These are phyloP conservation scores for Trichosporon sp. DNA, from an alignment of 1,284 basidiomycete species.

Conservation along the genomic window DNA sequence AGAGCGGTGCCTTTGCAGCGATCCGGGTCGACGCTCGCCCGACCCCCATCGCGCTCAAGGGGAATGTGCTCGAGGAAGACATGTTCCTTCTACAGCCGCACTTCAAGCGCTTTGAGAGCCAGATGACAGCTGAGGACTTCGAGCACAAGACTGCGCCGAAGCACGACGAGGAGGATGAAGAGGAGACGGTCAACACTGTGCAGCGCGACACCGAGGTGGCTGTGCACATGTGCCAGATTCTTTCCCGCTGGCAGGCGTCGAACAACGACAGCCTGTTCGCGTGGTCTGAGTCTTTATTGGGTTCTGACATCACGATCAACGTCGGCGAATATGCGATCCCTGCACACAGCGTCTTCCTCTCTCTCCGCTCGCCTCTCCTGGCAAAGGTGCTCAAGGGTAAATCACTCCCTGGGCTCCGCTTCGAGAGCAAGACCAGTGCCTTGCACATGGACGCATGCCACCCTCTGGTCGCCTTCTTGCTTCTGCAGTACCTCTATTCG, in stretches of 20 bases:
- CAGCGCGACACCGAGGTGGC: conserved; percentile 43
- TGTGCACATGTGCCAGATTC: conserved; percentile 39
- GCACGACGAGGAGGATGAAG: conserved; percentile 41
- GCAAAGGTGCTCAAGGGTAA: conserved; percentile 22
- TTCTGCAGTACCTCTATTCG: conserved; percentile 81
- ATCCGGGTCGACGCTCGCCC: conserved; percentile 69
- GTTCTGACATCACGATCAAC: conserved; percentile 38
- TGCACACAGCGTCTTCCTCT: conserved; percentile 38
- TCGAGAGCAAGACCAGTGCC: background rate
- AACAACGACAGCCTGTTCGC: conserved; percentile 40
- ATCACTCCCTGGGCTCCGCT: conserved; percentile 9
- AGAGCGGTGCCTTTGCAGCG: conserved; percentile 82
- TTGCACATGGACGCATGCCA: conserved; percentile 27
- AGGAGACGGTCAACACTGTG: conserved; percentile 43
- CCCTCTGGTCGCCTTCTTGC: conserved; percentile 62
- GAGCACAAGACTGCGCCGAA: conserved; percentile 17
- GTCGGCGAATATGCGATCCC: conserved; percentile 39
- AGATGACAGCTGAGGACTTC: conserved; percentile 43
- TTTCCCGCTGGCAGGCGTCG: conserved; percentile 35
- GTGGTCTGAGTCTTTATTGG: conserved; percentile 40
- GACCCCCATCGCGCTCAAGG: conserved; percentile 56
- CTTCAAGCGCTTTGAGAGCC: conserved; percentile 42
- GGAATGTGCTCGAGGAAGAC: conserved; percentile 63
- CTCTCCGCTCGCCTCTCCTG: conserved; percentile 30
- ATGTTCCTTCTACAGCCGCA: conserved; percentile 61